A percentile compares a stretch with the other conserved stretches of the same genome.
Conservation (phyloP, 495 filamentous ascomycete species). For the Hypoxylon lienhwacheense region DNA sequence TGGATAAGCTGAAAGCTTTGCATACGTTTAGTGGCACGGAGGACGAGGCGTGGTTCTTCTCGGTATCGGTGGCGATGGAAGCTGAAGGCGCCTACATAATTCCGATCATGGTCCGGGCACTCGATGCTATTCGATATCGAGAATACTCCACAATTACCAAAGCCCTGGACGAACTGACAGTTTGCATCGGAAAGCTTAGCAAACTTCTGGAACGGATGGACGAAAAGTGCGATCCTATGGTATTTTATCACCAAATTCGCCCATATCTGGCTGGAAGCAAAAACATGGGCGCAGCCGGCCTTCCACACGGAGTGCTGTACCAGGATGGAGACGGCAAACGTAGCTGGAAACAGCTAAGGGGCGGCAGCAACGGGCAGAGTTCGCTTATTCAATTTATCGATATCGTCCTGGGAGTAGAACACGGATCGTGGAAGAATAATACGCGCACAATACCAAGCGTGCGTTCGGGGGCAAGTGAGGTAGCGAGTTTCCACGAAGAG, state of each 20-base stretch:
- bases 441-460: slow-evolving; percentile 71
- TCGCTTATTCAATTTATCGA: slow-evolving; percentile 95
- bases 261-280: slow-evolving; percentile 93
- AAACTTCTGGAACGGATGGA: slow-evolving; percentile 76
- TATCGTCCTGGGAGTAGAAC: slow-evolving; percentile 81
- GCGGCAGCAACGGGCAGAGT: slow-evolving; percentile 93
- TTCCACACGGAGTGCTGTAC: slow-evolving; percentile 85
- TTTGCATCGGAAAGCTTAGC: slow-evolving; percentile 71
- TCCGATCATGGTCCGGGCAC: slow-evolving; percentile 76
- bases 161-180: slow-evolving; percentile 65
- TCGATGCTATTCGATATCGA: slow-evolving; percentile 62
- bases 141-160: slow-evolving; percentile 63
- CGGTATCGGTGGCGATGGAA: slow-evolving; percentile 93
- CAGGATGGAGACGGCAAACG: slow-evolving; percentile 68
- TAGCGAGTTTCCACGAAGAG: slow-evolving; percentile 86
- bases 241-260: slow-evolving; percentile 91
- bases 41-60: slow-evolving; percentile 96
- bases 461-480: slow-evolving; percentile 71
- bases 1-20: slow-evolving; percentile 74
- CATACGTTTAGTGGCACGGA: slow-evolving; percentile 88
- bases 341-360: slow-evolving; percentile 74
- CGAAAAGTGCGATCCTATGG: slow-evolving; percentile 85
- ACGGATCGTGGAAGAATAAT: slow-evolving; percentile 72
- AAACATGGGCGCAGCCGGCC: slow-evolving; percentile 89
- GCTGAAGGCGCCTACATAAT: slow-evolving; percentile 81